Evolutionary conservation across 2,329 filamentous ascomycete species (phyloP), one percentile per base, ranked within the genome.

Genomic region (Sphaerulina vaccinii): DNA sequence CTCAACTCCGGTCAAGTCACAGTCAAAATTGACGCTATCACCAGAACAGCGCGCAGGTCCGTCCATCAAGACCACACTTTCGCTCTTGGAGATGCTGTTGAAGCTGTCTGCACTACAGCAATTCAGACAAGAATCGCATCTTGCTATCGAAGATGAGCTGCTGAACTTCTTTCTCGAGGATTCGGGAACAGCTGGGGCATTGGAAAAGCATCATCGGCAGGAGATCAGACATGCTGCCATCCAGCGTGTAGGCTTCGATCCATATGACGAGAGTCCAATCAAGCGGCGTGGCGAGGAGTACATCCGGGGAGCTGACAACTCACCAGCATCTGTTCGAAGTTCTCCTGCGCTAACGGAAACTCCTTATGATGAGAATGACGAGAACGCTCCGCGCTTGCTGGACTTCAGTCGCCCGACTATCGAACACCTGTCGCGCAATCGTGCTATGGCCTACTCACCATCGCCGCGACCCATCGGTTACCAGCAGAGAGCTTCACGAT

Each of bases 111-210:
- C 90, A 18, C 80, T 96, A 11, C 91, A 96, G 67, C 90, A 96
- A 73, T 95, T 93, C 69, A 88, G 95, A 67, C 91, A 96, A 75
- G 81, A 83, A 35, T 90, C 88, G 0, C 90, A 96, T 63, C 79
- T 96, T n/a, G 82, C 89, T 5, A 93, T 95, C 55, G 88, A 88
- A 1, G 91, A 96, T 66, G 88, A 96, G 62, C 82, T 96, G 2
- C 76, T 96, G 35, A 90, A 86, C 46, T 95, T 95, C 73, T 96
- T 96, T 72, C 76, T 96, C 7, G 79, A 82, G 56, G 84, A 87
- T 62, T 81, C 79, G 9, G 81, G 81, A 24, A 83, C 82, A 2
- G 86, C 84, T 1, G 85, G 84, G 22, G 81, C 83, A 2, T 76
- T 78, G 3, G 81, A 87, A 59, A 75, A 80, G 4, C 76, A 84